Percentiles rank a stretch among this genome's conserved stretches.
Evolutionary conservation across 1,139 yeast genomes (phyloP).

Genomic region (Arxiozyma bovina): DNA sequence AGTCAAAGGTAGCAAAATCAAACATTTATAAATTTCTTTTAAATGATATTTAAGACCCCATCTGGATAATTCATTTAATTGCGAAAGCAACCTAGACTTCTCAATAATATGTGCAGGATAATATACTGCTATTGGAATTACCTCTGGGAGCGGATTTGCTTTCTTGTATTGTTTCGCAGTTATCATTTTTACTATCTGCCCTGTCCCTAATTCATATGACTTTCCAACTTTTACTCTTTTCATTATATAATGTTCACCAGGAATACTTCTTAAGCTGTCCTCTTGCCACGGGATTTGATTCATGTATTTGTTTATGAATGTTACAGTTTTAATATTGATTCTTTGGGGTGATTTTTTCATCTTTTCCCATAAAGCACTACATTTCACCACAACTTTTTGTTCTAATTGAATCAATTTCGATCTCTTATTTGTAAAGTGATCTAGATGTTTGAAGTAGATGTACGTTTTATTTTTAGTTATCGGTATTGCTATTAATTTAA

Average conservation of each 20-base stretch:
- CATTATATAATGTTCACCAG: constrained; percentile 33
- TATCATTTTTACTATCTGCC: constrained; percentile 5
- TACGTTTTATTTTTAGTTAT: constrained; percentile 48
- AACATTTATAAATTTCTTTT: constrained; percentile 41
- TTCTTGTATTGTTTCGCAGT: constrained; percentile 3
- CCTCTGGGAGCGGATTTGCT: constrained; percentile 14
- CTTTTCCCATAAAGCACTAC: constrained; percentile 40
- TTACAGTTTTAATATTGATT: constrained; percentile 38
- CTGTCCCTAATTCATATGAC: constrained; percentile 7
- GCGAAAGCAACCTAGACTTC: constrained; percentile 20
- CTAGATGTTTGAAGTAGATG: constrained; percentile 52
- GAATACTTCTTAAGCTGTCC: constrained; percentile 42
- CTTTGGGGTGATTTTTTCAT: constrained; percentile 36
- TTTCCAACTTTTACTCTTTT: constrained; percentile 19
- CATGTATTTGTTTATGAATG: constrained; percentile 34
- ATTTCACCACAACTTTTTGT: constrained; percentile 38
- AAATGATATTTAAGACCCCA: constrained; percentile 37
- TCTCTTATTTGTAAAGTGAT: constrained; percentile 27
- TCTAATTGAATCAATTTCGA: constrained; percentile 31
- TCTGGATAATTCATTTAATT: constrained; percentile 28
- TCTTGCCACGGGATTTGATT: constrained; percentile 46
- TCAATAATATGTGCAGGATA: constrained; percentile 27
- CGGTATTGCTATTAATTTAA: constrained; percentile 51
- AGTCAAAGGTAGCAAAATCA: constrained; percentile 64
- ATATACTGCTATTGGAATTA: constrained; percentile 14